Conservation (phyloP, 306 rosid species). For the Vigna angularis region DNA sequence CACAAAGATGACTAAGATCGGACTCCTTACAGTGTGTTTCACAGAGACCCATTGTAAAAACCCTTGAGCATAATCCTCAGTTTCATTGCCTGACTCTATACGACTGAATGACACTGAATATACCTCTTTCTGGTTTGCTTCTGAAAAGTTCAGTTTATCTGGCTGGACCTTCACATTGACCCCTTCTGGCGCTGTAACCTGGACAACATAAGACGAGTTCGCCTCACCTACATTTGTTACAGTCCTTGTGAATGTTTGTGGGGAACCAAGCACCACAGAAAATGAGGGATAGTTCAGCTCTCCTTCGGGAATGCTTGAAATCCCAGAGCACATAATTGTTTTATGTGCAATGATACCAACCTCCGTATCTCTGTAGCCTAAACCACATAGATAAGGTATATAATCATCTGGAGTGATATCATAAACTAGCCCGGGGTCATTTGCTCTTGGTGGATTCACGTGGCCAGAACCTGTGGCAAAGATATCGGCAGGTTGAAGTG, state of each 20-base stretch:
- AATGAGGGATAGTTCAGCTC: conserved; percentile 80
- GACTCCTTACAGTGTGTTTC: conserved; percentile 60
- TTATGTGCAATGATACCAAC: conserved; percentile 58
- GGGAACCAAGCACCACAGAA: conserved; percentile 60
- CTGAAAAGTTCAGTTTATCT: conserved; percentile 55
- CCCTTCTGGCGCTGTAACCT: conserved; percentile 58
- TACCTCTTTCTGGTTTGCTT: conserved; percentile 61
- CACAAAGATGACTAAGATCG: conserved; percentile 52
- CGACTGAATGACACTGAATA: conserved; percentile 61
- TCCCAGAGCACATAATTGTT: conserved; percentile 54
- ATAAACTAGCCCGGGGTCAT: conserved; percentile 73
- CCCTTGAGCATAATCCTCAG: conserved; percentile 57
- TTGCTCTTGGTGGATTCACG: conserved; percentile 75
- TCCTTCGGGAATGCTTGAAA: conserved; percentile 69
- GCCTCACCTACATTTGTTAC: conserved; percentile 78
- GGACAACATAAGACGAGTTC: conserved; percentile 54
- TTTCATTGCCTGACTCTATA: conserved; percentile 36
- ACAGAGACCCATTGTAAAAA: conserved; percentile 62
- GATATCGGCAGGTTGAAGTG: conserved; percentile 61
- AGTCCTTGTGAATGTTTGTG: conserved; percentile 70
- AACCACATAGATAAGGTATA: conserved; percentile 75
- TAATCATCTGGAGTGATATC: conserved; percentile 74
- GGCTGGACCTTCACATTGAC: conserved; percentile 64
- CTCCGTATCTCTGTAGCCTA: conserved; percentile 59
- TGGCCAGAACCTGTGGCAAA: conserved; percentile 80